Evolutionary conservation across 768 basidiomycete species (phyloP).

Genomic region (Tephrocybe sp.): DNA sequence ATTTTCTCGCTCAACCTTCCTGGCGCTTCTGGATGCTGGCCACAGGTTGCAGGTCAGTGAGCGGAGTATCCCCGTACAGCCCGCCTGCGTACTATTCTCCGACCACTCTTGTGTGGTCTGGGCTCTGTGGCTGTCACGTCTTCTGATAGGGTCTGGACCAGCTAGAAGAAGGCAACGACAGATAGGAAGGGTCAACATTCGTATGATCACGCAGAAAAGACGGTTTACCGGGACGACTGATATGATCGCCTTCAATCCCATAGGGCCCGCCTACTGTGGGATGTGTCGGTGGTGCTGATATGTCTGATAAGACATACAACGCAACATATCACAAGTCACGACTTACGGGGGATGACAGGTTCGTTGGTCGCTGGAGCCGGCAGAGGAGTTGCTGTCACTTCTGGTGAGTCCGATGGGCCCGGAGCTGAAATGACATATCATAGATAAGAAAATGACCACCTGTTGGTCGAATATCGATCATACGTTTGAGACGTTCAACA

Average conservation of each 20-base stretch:
- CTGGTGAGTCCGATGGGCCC: conserved; percentile 1
- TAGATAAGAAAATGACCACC: background rate
- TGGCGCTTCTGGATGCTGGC: conserved; percentile 17
- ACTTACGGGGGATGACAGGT: conserved; percentile 15
- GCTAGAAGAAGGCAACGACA: too few species aligned
- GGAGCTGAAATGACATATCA: background rate
- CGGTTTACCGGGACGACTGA: conserved; percentile 11
- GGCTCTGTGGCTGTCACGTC: conserved; percentile 16
- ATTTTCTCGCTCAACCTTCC: conserved; percentile 7
- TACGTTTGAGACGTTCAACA: background rate
- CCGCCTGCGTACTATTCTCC: conserved; percentile 22
- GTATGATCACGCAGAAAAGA: too few species aligned
- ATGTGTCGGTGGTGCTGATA: conserved; percentile 5
- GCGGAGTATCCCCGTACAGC: conserved; percentile 16
- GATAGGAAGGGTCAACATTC: too few species aligned
- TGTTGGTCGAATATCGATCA: too few species aligned
- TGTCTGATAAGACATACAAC: too few species aligned
- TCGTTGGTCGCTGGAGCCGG: conserved; percentile 7
- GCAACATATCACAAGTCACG: too few species aligned
- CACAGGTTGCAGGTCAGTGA: conserved; percentile 21
- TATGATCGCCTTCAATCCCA: conserved; percentile 11
- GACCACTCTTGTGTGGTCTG: conserved; percentile 12
- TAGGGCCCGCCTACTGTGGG: conserved; percentile 10
- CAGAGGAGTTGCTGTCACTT: conserved; percentile 10
- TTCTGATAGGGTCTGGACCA: conserved; percentile 9